Evolutionary conservation across 2,329 filamentous ascomycete species (phyloP).

Genomic region (Pseudogymnoascus sp.): DNA sequence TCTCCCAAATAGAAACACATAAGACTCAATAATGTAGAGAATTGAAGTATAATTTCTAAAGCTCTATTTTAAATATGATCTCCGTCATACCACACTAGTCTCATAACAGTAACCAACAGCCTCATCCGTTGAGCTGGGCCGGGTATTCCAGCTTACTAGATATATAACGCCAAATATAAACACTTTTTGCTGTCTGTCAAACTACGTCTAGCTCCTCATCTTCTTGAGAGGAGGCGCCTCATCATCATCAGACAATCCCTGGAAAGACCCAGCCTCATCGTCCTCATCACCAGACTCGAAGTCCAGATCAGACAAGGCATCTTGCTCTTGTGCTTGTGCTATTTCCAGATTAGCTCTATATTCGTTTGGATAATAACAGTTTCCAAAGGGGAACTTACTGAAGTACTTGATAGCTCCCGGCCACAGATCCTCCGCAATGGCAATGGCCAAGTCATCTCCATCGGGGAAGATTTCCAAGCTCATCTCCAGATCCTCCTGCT

Average conservation of each 20-base stretch:
- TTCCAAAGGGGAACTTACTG: constrained; percentile 47
- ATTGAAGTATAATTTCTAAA: not conserved
- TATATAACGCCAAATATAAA: not conserved
- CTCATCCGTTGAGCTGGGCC: not conserved
- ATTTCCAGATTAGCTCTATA: constrained; percentile 9
- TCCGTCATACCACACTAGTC: not conserved
- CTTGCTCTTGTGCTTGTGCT: constrained; percentile 64
- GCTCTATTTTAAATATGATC: not conserved
- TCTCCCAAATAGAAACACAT: not conserved
- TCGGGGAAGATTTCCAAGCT: constrained; percentile 80
- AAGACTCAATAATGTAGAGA: not conserved
- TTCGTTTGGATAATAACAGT: constrained; percentile 28
- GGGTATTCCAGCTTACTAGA: constrained; percentile 7
- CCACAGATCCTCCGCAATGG: constrained; percentile 81
- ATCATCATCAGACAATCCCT: not conserved
- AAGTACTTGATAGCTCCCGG: constrained; percentile 85
- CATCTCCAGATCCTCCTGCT: constrained; percentile 52
- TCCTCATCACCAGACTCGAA: constrained; percentile 57
- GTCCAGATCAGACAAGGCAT: constrained; percentile 58
- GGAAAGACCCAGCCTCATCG: constrained; percentile 33
- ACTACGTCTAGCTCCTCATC: not conserved
- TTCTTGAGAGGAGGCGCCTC: not conserved
- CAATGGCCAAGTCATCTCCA: constrained; percentile 73
- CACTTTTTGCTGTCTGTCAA: not conserved
- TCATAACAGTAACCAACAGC: not conserved